These are phyloP conservation scores for Phytophthora tentaculata DNA, from an alignment of 352 stramenopile genomes.

Conservation along the genomic window DNA sequence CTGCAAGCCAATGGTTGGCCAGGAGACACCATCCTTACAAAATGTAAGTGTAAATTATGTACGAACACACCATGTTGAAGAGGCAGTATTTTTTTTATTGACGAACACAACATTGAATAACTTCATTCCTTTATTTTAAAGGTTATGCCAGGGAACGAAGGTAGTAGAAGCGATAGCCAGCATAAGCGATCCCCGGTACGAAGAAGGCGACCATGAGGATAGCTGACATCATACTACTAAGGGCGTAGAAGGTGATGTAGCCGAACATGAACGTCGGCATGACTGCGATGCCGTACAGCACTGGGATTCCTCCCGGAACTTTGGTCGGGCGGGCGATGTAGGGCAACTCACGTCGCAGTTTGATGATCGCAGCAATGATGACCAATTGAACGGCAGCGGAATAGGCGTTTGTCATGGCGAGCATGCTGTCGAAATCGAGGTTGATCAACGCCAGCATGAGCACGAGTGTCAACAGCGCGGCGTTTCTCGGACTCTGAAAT, in stretches of 20 bases:
- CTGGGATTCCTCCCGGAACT: constrained; percentile 49
- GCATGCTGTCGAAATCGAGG: constrained; percentile 73
- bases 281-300: constrained; percentile 45
- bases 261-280: constrained; percentile 49
- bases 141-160: constrained; percentile 27
- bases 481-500: constrained; percentile 48
- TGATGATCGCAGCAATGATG: constrained; percentile 91
- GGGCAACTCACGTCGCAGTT: constrained; percentile 76
- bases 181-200: constrained; percentile 44
- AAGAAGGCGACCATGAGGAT: constrained; percentile 46
- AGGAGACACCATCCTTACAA: background rate
- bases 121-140: too few relatives aligned
- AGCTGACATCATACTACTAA: constrained; percentile 34
- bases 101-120: too few relatives aligned
- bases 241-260: constrained; percentile 62
- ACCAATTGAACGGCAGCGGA: constrained; percentile 88
- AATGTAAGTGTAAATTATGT: constrained; percentile 4
- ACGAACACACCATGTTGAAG: background rate
- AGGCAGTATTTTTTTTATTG: too few relatives aligned
- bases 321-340: constrained; percentile 78
- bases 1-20: constrained; percentile 20
- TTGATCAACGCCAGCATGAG: constrained; percentile 53
- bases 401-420: constrained; percentile 93
- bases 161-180: constrained; percentile 36
- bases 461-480: constrained; percentile 47